Percentiles rank a stretch among this genome's conserved stretches.
Conservation (phyloP, 805 yeast species). For the Saccharomycopsis sp. region DNA sequence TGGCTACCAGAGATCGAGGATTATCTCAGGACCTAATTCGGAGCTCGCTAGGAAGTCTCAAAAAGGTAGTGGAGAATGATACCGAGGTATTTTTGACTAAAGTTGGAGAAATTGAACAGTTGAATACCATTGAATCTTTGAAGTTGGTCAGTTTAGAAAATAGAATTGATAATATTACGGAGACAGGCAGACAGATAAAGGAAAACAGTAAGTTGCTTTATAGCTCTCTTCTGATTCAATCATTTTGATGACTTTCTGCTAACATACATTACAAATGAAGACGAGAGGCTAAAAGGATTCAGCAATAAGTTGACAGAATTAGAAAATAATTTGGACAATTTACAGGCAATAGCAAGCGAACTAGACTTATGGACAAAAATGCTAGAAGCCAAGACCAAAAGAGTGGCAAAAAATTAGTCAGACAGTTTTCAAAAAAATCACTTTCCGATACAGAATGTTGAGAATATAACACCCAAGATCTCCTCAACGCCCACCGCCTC, state of each 20-base stretch:
- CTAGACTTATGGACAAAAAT: constrained; percentile 58
- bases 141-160: constrained; percentile 43
- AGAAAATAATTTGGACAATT: constrained; percentile 33
- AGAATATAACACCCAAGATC: constrained; percentile 82
- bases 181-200: constrained; percentile 24
- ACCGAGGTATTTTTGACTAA: constrained; percentile 34
- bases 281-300: constrained; percentile 24
- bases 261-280: background rate
- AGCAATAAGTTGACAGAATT: constrained; percentile 26
- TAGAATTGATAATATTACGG: constrained; percentile 29
- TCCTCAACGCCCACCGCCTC: constrained; percentile 85
- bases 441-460: constrained; percentile 92
- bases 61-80: constrained; percentile 32
- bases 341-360: constrained; percentile 46
- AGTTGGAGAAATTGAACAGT: constrained; percentile 43
- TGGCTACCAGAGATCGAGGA: background rate
- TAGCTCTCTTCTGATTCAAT: background rate
- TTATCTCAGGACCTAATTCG: constrained; percentile 21
- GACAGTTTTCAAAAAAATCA: constrained; percentile 28
- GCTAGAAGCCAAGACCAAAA: constrained; percentile 38
- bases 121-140: constrained; percentile 52
- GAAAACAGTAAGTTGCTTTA: constrained; percentile 17
- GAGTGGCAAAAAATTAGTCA: constrained; percentile 21
- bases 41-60: constrained; percentile 29
- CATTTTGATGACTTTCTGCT: background rate